Base-by-base conservation (phyloP, 2,329 filamentous ascomycete genomes). In the Laburnicola sp. region DNA sequence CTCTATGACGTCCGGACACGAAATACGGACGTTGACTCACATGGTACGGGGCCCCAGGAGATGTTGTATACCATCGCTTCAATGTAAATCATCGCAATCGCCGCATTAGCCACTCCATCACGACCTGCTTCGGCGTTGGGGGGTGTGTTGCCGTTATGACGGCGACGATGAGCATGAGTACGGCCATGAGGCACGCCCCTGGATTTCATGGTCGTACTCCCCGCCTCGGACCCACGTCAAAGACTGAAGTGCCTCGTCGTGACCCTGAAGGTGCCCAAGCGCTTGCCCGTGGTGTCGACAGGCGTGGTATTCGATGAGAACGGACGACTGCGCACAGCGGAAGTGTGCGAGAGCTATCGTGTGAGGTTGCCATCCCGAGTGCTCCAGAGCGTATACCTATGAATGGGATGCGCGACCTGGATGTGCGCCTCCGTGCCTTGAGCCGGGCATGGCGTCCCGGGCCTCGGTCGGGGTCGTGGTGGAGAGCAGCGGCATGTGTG, bases 201-300 rank as follows among this genome's bases (percentile, higher is more conserved):
- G 27, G 23, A 41, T 41, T 2, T 37, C 40, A 9, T 50, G 6
- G 35, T 21, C 22, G 31, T 35, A 44, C 9, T 50, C 48, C n/a
- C 76, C 79, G 3, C 78, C 79, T 2, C 80, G 75, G 9, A 82
- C 75, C 79, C 79, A 81, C 21, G 76, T 71, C n/a, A 82, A 62
- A 2, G 75, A 77, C 45, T 76, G 65, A 49, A 76, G 66, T 2
- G 78, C 79, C 56, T 81, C 72, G 1, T 81, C 76, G 2, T 66
- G 27, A 41, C 48, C 23, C 48, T 32, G 32, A 51, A 51, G 9
- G 39, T 23, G 8, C 48, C 48, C 27, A 50, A 16, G 9, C 27
- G 21, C 21, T 50, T 50, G 9, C 26, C 26, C 47, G 44, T 50
- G 7, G 8, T 44, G 39, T 27, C 9, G 21, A 11, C 11, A 22